A percentile compares a stretch with the other conserved stretches of the same genome.
Evolutionary conservation across 805 yeast genomes (phyloP).

Genomic region (Candida railenensis): DNA sequence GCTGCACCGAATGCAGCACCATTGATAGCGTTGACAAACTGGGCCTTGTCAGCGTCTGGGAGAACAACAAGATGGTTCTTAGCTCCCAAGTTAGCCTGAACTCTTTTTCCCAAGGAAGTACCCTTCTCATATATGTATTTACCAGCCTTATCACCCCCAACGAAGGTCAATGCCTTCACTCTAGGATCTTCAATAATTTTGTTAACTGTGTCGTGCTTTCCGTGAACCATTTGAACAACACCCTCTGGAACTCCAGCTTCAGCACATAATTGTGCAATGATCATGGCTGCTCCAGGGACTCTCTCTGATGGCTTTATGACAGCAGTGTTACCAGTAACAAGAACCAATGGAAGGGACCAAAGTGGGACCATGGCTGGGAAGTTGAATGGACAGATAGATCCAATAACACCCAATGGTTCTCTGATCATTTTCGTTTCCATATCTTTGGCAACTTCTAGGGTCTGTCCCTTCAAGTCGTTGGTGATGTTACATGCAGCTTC

Average conservation of each 20-base stretch:
- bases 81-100: conserved; percentile 77
- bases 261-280: conserved; percentile 67
- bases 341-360: conserved; percentile 62
- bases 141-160: conserved; percentile 79
- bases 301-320: conserved; percentile 64
- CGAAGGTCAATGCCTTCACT: conserved; percentile 74
- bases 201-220: conserved; percentile 70
- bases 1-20: conserved; percentile 86
- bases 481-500: conserved; percentile 71
- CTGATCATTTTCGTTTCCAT: conserved; percentile 79
- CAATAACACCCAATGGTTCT: conserved; percentile 74
- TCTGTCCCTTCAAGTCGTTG: conserved; percentile 59
- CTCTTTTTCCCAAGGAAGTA: conserved; percentile 67
- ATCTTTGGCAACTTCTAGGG: conserved; percentile 66
- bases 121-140: conserved; percentile 68
- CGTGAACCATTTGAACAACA: conserved; percentile 70
- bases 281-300: conserved; percentile 79
- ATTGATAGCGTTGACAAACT: conserved; percentile 61
- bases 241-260: conserved; percentile 79
- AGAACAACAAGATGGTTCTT: conserved; percentile 73
- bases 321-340: conserved; percentile 72
- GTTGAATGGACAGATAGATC: conserved; percentile 77
- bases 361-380: conserved; percentile 84
- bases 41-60: conserved; percentile 69
- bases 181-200: conserved; percentile 69